These are phyloP conservation scores for Dalbergia oliveri DNA, from an alignment of 306 rosid genomes.

Conservation along the genomic window DNA sequence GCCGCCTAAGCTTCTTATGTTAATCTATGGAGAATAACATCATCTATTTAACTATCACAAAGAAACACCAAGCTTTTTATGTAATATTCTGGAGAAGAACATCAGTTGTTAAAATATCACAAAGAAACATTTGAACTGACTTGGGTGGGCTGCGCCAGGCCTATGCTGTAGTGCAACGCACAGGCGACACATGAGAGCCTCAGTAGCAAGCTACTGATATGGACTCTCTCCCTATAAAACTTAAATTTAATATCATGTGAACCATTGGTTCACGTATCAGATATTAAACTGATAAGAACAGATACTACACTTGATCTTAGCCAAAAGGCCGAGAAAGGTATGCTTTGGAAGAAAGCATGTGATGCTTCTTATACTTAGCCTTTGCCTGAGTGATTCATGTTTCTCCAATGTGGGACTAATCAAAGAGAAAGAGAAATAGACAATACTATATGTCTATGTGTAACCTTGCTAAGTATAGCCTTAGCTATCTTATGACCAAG, in stretches of 20 bases:
- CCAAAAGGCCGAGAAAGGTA: slow-evolving; percentile 19
- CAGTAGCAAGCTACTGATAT: neutral
- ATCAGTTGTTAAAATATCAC: too few species aligned
- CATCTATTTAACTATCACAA: too few species aligned
- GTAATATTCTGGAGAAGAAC: too few species aligned
- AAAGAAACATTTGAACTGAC: neutral
- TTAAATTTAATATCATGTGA: neutral
- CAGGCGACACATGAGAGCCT: neutral
- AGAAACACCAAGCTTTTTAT: too few species aligned
- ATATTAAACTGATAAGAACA: too few species aligned
- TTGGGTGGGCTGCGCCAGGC: neutral
- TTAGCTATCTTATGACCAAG: too few species aligned
- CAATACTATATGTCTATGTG: too few species aligned
- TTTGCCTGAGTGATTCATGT: too few species aligned
- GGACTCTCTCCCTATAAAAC: neutral
- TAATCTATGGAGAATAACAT: too few species aligned
- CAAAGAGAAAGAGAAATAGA: too few species aligned
- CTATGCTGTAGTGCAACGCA: neutral
- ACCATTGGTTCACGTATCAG: neutral
- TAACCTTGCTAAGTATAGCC: too few species aligned
- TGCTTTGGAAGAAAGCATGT: neutral
- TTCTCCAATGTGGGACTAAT: neutral
- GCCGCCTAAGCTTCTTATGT: too few species aligned
- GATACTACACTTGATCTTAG: slow-evolving; percentile 10
- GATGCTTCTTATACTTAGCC: neutral